Evolutionary conservation across 768 basidiomycete genomes (phyloP), one percentile per base, ranked within the genome.

Genomic region (Xerocomus potaroensis): DNA sequence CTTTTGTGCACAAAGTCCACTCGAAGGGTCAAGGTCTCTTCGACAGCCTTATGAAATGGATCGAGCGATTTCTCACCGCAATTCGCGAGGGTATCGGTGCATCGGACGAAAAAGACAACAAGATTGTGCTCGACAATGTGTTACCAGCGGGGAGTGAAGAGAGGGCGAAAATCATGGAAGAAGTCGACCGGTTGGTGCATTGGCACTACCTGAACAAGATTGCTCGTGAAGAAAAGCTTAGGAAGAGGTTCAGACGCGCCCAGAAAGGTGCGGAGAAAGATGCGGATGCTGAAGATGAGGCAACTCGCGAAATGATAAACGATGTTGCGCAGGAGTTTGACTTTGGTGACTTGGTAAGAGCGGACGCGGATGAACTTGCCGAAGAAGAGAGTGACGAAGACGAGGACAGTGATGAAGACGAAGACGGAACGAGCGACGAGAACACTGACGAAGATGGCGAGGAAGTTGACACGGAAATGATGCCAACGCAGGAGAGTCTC

Each of bases 1-100:
- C 77, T 48, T 99, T 99, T 62, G 94, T 99, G 22, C 92, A 99
- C 78, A 96, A 95, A 57, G 96, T 99, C 2, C 96, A 99, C 61
- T 85, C 91, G 36, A 97, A 97, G 63, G 96, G 96, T 29, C 87
- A 93, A 60, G 87, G 84, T 18, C 76, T 99, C 11, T 99, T 99
- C 65, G 87, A 93, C 59, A 81, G 77, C 58, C 81, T 99, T 47
- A 97, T 97, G 92, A 79, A 75, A 31, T 99, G 96, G 96, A 87
- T 96, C 65, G 94, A 98, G 67, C 79, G 90, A 29, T 98, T 98
- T 72, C 75, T 98, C 49, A 87, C 87, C 21, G 79, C 88, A 44
- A 80, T 93, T 38, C 87, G 96, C 10, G 92, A 94, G 50, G 96
- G 96, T 5, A 67, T 98, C 5, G 87, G 90, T 4, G 68, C 71